A percentile compares a stretch with the other conserved stretches of the same genome.
These are phyloP conservation scores for Leccinum obscurum DNA, from an alignment of 768 basidiomycete species.

Conservation along the genomic window DNA sequence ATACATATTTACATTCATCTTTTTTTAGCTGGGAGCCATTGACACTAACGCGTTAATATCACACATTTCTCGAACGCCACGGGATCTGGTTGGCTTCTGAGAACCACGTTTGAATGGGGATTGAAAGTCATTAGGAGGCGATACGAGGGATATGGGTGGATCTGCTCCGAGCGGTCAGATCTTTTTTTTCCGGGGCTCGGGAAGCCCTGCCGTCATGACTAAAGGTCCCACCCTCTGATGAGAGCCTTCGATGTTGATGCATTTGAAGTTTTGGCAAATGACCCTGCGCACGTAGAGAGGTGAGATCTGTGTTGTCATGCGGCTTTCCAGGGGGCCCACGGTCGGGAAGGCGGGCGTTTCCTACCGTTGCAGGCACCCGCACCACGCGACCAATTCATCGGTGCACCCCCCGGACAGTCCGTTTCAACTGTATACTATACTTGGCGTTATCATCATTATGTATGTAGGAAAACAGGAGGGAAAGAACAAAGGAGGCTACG, in stretches of 20 bases:
- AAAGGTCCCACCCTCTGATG: background rate
- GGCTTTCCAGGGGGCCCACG: background rate
- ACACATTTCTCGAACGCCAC: slow-evolving; percentile 2
- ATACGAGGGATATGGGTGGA: background rate
- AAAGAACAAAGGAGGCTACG: slow-evolving; percentile 18
- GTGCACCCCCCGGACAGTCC: slow-evolving; percentile 23
- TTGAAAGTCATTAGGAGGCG: slow-evolving; percentile 5
- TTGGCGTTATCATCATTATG: slow-evolving; percentile 29
- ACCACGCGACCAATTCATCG: background rate
- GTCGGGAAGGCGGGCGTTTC: background rate
- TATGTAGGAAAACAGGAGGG: slow-evolving; percentile 7
- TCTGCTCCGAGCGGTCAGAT: slow-evolving; percentile 3
- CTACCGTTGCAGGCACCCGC: slow-evolving; percentile 18
- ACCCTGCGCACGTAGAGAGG: slow-evolving; percentile 21
- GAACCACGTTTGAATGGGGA: slow-evolving; percentile 14
- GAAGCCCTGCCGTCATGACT: background rate
- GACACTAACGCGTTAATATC: slow-evolving; percentile 11
- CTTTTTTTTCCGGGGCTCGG: background rate
- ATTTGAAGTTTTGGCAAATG: background rate
- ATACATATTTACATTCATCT: background rate
- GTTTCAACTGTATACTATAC: slow-evolving; percentile 1
- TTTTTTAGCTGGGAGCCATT: slow-evolving; percentile 5
- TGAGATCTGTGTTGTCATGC: slow-evolving; percentile 11
- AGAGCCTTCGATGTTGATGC: background rate
- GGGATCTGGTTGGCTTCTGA: background rate